Conservation (phyloP, 1,139 yeast genomes). For the Saccharomycopsis crataegensis region DNA sequence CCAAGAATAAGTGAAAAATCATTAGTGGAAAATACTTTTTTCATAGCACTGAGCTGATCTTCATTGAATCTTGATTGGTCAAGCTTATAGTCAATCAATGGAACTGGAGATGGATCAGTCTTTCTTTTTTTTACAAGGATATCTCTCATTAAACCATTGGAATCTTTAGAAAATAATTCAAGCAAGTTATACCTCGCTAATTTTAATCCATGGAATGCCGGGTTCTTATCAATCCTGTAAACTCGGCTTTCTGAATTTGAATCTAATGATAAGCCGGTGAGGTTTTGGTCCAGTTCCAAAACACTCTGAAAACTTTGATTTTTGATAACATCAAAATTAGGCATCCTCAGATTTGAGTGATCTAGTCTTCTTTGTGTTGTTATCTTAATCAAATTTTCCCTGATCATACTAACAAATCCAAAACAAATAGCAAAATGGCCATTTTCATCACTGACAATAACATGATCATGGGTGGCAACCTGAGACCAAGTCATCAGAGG, state of each 20-base stretch:
- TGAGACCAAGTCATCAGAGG: constrained; percentile 36
- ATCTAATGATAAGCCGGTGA: neutral
- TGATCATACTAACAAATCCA: constrained; percentile 47
- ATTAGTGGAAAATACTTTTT: constrained; percentile 52
- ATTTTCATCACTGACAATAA: constrained; percentile 69
- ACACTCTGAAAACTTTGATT: constrained; percentile 49
- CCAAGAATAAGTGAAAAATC: constrained; percentile 83
- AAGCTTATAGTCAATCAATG: constrained; percentile 4
- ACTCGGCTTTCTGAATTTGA: constrained; percentile 17
- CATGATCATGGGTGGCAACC: constrained; percentile 40
- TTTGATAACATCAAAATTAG: constrained; percentile 20
- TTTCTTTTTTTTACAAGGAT: constrained; percentile 51
- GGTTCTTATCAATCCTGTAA: constrained; percentile 77
- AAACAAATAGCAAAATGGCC: constrained; percentile 72
- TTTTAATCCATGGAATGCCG: constrained; percentile 66
- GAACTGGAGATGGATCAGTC: constrained; percentile 1
- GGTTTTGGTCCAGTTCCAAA: constrained; percentile 21
- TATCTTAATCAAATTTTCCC: constrained; percentile 33
- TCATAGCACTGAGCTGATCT: constrained; percentile 67
- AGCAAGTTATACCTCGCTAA: constrained; percentile 70
- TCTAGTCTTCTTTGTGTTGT: constrained; percentile 46
- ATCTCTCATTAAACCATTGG: constrained; percentile 46
- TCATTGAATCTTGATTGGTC: constrained; percentile 21
- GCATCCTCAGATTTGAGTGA: constrained; percentile 29
- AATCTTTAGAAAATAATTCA: constrained; percentile 52